A percentile compares a stretch with the other conserved stretches of the same genome.
These are phyloP conservation scores for Penicillium salamii DNA, from an alignment of 495 filamentous ascomycete genomes.

Conservation along the genomic window DNA sequence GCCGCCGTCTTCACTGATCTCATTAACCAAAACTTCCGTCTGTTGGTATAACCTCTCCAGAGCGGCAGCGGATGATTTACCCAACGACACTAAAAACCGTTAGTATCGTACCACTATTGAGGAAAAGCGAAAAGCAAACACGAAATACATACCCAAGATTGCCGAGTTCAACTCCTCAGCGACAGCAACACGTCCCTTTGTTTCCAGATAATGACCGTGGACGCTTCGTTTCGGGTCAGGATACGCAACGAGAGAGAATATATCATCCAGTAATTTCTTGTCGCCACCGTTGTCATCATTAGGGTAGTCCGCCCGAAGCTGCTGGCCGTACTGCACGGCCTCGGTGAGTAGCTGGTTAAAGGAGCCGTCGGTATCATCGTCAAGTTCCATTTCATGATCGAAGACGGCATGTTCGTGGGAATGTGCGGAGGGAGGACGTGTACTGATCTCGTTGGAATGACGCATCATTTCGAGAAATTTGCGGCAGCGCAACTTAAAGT, in stretches of 20 bases:
- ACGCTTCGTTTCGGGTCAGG: conserved; percentile 70
- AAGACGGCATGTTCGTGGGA: conserved; percentile 49
- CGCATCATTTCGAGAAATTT: conserved; percentile 98
- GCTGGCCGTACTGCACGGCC: conserved; percentile 76
- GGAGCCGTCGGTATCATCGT: conserved; percentile 56
- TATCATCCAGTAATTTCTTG: conserved; percentile 72
- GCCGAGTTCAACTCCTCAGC: conserved; percentile 94
- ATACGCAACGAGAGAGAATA: conserved; percentile 88
- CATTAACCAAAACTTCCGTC: conserved; percentile 78
- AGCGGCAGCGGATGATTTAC: conserved; percentile 83
- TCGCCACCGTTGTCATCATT: conserved; percentile 65
- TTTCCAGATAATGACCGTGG: conserved; percentile 76
- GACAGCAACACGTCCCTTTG: conserved; percentile 69
- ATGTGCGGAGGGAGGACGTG: conserved; percentile 27
- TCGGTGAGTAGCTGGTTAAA: conserved; percentile 60
- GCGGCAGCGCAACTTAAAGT: conserved; percentile 84
- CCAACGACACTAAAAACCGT: conserved; percentile 68
- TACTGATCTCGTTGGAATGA: conserved; percentile 63
- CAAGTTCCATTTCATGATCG: conserved; percentile 79
- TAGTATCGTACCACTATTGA: no score
- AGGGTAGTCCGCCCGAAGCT: conserved; percentile 71
- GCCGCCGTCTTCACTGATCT: conserved; percentile 78
- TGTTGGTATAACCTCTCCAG: conserved; percentile 86
- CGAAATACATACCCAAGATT: conserved; percentile 69
- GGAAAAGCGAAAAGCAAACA: conserved; percentile 2